Conservation (phyloP, 169 alveolate genomes). For the Plasmodium sp. region DNA sequence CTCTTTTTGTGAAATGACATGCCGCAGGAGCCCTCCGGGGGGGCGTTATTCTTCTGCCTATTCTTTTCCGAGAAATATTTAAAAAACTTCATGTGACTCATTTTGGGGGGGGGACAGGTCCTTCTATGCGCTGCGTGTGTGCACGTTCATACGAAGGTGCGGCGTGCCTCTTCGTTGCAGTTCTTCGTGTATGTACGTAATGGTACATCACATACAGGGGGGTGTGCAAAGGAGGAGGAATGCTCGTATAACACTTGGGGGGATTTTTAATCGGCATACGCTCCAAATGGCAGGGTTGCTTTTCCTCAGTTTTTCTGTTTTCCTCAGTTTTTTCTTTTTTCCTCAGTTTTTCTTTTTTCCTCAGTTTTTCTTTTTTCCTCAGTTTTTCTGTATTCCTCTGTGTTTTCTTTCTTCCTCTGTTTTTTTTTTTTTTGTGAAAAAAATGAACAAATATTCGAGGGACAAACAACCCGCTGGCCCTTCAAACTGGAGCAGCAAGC, state of each 20-base stretch:
- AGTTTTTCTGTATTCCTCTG: too few species aligned
- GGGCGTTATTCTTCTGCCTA: slow-evolving; percentile 17
- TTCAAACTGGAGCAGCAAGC: neutral
- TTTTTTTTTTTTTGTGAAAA: neutral
- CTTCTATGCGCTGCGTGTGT: neutral
- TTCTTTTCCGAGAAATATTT: slow-evolving; percentile 47
- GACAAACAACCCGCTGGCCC: neutral
- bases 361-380: too few species aligned
- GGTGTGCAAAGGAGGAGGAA: neutral
- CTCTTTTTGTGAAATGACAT: slow-evolving; percentile 25
- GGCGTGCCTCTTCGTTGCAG: neutral
- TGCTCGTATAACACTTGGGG: neutral
- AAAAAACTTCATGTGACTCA: slow-evolving; percentile 44
- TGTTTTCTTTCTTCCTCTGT: too few species aligned
- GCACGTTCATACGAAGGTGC: neutral
- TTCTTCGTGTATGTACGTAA: neutral
- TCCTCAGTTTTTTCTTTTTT: too few species aligned
- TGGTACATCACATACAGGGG: neutral
- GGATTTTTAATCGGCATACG: neutral
- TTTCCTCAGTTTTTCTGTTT: neutral
- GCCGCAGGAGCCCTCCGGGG: neutral
- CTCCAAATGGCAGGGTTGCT: neutral
- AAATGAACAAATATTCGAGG: neutral
- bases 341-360: too few species aligned
- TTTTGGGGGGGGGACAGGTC: neutral